Evolutionary conservation across 306 rosid genomes (phyloP), one percentile per base, ranked within the genome.

Genomic region (Casuarina equisetifolia): DNA sequence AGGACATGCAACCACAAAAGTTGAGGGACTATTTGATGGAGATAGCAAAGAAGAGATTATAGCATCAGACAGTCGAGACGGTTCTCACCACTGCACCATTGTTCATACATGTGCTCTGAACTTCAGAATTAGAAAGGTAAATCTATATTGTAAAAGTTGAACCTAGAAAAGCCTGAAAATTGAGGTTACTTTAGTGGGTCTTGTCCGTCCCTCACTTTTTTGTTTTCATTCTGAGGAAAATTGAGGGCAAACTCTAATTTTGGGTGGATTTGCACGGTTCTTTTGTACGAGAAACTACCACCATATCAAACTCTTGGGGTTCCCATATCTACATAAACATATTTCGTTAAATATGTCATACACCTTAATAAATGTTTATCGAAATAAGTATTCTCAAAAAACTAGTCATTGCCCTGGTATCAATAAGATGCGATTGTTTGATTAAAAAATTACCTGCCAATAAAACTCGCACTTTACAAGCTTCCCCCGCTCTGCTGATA

Each of bases 21-120:
- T 74, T 93, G 69, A 86, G 73, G 69, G 83, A 86, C 46, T 82
- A 70, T 58, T 77, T 93, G 79, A 81, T 84, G 57, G 80, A 80
- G 80, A 81, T 84, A 36, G 80, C 68, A 43, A 48, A 70, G 62
- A 51, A 50, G 68, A 48, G 55, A 32, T 6, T 6, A 40, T 7
- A 53, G 32, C 45, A 32, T 69, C 72, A 51, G 74, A 79, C 50
- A 32, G 55, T 64, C 44, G 39, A 69, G 35, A 46, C 49, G 19
- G 35, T 39, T 15, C 32, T 25, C 32, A 25, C 32, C 32, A 51
- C 32, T 32, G 69, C 69, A 63, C 38, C 45, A 38, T 63, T 8
- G 15, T 63, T 63, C 45, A 63, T 59, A 32, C 25, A 63, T 2
- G 20, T 36, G n/a, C 44, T 38, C 3, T 63, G 25, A 63, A 63